phyloP scores from a whole-genome alignment of 2,329 filamentous ascomycete genomes.

The Dothistroma pini region DNA sequence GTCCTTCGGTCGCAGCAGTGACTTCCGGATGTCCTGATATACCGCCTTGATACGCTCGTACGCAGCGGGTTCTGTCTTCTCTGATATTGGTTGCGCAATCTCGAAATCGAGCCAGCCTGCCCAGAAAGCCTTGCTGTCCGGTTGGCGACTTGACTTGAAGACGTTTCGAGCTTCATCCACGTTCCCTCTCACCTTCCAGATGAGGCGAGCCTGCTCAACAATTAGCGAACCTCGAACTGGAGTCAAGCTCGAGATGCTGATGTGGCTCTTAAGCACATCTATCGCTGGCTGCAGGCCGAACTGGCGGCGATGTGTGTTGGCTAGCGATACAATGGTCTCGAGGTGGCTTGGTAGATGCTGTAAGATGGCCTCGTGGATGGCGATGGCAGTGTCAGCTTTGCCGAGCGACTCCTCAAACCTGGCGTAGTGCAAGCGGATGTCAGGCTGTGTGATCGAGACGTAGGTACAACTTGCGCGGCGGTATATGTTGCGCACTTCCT shows the following conservation, averaged over 20 bases:
- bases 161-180: conserved; percentile 77
- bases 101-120: conserved; percentile 85
- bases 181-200: conserved; percentile 80
- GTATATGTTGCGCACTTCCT: conserved; percentile 85
- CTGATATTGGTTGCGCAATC: conserved; percentile 70
- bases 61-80: conserved; percentile 61
- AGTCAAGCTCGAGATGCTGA: conserved; percentile 57
- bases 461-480: conserved; percentile 80
- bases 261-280: conserved; percentile 73
- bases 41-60: conserved; percentile 76
- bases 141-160: conserved; percentile 76
- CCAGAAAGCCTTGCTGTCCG: conserved; percentile 88
- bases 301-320: conserved; percentile 80
- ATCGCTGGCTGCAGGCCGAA: conserved; percentile 80
- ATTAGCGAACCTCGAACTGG: conserved; percentile 76
- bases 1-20: conserved; percentile 61
- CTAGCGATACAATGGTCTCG: conserved; percentile 83
- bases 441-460: conserved; percentile 80
- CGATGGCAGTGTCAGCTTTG: conserved; percentile 71
- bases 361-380: conserved; percentile 80
- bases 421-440: conserved; percentile 83
- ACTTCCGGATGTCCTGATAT: conserved; percentile 72
- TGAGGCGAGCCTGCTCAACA: conserved; percentile 78
- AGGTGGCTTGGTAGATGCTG: conserved; percentile 73
- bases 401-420: conserved; percentile 88